Evolutionary conservation across 2,329 filamentous ascomycete genomes (phyloP).

Genomic region (Alternaria sp.): DNA sequence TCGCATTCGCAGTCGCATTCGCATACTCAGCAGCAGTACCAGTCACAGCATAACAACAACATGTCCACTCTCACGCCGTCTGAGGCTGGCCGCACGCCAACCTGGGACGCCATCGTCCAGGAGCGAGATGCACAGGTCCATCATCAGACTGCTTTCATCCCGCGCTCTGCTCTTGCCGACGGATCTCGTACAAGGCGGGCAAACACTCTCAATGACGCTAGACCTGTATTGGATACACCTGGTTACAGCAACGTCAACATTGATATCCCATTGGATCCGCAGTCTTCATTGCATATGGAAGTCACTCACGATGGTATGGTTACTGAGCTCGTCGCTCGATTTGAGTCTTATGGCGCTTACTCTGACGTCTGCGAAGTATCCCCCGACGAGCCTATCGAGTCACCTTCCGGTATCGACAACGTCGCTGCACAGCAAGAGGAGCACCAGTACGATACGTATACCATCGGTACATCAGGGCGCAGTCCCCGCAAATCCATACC

Average conservation of each 20-base stretch:
- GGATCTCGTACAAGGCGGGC: background rate
- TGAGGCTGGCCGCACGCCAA: slow-evolving; percentile 12
- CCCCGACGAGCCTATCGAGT: background rate
- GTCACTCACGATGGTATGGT: slow-evolving; percentile 38
- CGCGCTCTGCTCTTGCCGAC: slow-evolving; percentile 27
- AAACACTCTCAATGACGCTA: slow-evolving; percentile 1
- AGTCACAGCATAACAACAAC: slow-evolving; percentile 22
- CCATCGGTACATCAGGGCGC: background rate
- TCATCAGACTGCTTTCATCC: slow-evolving; percentile 21
- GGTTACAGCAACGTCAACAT: slow-evolving; percentile 28
- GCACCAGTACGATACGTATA: background rate
- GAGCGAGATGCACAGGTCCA: background rate
- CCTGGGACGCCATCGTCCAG: slow-evolving; percentile 4
- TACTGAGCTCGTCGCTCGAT: slow-evolving; percentile 26
- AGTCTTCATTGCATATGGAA: slow-evolving; percentile 29
- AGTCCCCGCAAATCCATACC: slow-evolving; percentile 39
- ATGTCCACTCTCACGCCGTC: slow-evolving; percentile 35
- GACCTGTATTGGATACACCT: slow-evolving; percentile 18
- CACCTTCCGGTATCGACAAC: slow-evolving; percentile 2
- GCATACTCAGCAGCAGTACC: slow-evolving; percentile 24
- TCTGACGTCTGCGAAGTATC: slow-evolving; percentile 23
- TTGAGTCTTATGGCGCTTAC: slow-evolving; percentile 21
- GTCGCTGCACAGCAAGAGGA: slow-evolving; percentile 11
- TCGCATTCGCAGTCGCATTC: slow-evolving; percentile 22
- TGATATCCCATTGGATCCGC: slow-evolving; percentile 25